Evolutionary conservation across 1,284 basidiomycete species (phyloP), one percentile per base, ranked within the genome.

Genomic region (Xanthoconium separans): DNA sequence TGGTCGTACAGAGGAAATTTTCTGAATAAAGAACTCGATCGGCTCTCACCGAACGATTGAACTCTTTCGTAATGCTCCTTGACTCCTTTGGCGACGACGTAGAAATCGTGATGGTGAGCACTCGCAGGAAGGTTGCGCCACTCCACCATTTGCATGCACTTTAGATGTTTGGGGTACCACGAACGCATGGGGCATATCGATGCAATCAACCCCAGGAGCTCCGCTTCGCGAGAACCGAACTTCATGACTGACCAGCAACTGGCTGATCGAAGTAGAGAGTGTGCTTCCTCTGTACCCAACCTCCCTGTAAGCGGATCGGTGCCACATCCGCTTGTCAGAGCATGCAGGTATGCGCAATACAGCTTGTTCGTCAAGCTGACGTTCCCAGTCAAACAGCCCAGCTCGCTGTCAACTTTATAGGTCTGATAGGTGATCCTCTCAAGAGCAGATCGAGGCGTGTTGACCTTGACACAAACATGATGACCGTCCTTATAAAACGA

Each of bases 211-310:
- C 47, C 16, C 8, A 81, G 55, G 15, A 78, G 58, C 1, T 62
- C 44, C 2, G 51, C 58, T 20, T 76, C 73, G 0, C 61, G 58
- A 7, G 31, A 11, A 5, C 51, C 53, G 5, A 81, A 63, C 12
- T 55, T 58, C 57, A 73, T 66, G 50, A 77, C 76, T 0, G 80
- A 76, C 16, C 59, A 63, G 27, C 67, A 76, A 7, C 63, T 54
- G 3, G 76, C 70, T 3, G 75, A 76, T 2, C 54, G 57, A 5
- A 81, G 60, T 18, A 73, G 61, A 33, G 64, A 58, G 12, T 80
- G 55, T 1, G 78, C 80, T 48, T 80, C 73, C 48, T 79, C 74
- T 2, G 72, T 75, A 5, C 81, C 80, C 1, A 73, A 76, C 31
- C 66, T 72, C 10, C 70, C 61, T 0, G 75, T 77, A 9, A 83